These are phyloP conservation scores for Pseudozyma thailandica DNA, from an alignment of 1,284 basidiomycete genomes.

Conservation along the genomic window DNA sequence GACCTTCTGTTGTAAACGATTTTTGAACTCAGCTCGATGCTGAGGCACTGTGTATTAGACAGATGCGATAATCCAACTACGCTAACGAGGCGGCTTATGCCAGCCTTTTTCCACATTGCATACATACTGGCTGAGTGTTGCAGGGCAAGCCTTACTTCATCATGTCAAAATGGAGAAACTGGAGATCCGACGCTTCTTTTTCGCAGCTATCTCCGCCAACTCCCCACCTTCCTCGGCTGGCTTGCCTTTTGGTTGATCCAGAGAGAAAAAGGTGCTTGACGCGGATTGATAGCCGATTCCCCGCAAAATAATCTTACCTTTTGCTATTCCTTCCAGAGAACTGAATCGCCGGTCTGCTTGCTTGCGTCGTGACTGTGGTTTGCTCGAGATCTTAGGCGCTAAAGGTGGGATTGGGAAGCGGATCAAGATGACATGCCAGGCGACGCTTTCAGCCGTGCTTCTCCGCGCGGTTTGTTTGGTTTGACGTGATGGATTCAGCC, in stretches of 20 bases:
- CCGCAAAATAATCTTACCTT: no score
- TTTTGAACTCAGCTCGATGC: slow-evolving; percentile 13
- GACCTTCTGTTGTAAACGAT: slow-evolving; percentile 51
- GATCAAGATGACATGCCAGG: slow-evolving; percentile 9
- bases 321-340: no score
- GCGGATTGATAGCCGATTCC: slow-evolving; percentile 26
- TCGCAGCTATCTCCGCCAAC: slow-evolving; percentile 32
- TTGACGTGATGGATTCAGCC: no score
- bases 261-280: background rate
- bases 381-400: no score
- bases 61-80: slow-evolving; percentile 53
- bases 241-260: no score
- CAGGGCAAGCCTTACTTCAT: no score
- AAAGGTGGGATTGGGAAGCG: slow-evolving; percentile 18
- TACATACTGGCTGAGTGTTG: background rate
- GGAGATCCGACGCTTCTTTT: no score
- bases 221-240: slow-evolving; percentile 3
- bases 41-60: slow-evolving; percentile 47
- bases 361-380: no score
- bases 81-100: slow-evolving; percentile 31
- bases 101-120: background rate
- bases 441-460: slow-evolving; percentile 13
- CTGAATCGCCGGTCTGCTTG: slow-evolving; percentile 14
- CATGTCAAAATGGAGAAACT: background rate
- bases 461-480: slow-evolving; percentile 5